Conservation (phyloP, 1,284 basidiomycete species). For the Cryptococcus depauperatus region DNA sequence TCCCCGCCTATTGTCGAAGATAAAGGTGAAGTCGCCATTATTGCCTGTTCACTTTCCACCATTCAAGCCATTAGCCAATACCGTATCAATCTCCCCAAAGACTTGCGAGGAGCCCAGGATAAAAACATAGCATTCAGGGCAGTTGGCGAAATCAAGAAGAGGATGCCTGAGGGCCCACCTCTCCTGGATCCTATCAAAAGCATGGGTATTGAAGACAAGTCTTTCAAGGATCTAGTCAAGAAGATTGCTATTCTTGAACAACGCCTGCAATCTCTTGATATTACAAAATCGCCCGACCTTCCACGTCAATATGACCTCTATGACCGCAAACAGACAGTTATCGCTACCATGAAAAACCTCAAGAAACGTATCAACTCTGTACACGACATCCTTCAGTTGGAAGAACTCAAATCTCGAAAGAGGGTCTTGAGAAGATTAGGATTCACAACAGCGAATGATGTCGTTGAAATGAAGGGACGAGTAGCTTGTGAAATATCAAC, state of each 20-base stretch:
- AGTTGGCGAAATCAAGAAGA: constrained; percentile 76
- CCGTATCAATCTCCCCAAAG: constrained; percentile 81
- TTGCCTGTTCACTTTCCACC: constrained; percentile 82
- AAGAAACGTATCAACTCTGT: constrained; percentile 82
- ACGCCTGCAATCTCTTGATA: constrained; percentile 63
- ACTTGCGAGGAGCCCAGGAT: constrained; percentile 65
- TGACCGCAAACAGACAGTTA: constrained; percentile 64
- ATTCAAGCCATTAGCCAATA: constrained; percentile 80
- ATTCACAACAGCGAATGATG: constrained; percentile 81
- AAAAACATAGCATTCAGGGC: constrained; percentile 83
- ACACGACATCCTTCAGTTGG: constrained; percentile 87
- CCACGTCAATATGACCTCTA: constrained; percentile 73
- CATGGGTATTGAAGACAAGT: constrained; percentile 93
- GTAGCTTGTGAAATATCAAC: constrained; percentile 98
- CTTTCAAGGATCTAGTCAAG: constrained; percentile 80
- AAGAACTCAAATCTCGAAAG: constrained; percentile 93
- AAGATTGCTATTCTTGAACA: constrained; percentile 84
- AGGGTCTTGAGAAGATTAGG: constrained; percentile 85
- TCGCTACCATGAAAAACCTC: constrained; percentile 62
- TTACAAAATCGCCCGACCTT: constrained; percentile 67
- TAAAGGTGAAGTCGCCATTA: constrained; percentile 74
- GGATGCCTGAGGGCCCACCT: constrained; percentile 80
- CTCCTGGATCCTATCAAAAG: constrained; percentile 88
- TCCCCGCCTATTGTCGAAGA: constrained; percentile 62
- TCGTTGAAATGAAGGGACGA: constrained; percentile 95